Conservation (phyloP, 179 eudicot species). For the Spinacia oleracea region DNA sequence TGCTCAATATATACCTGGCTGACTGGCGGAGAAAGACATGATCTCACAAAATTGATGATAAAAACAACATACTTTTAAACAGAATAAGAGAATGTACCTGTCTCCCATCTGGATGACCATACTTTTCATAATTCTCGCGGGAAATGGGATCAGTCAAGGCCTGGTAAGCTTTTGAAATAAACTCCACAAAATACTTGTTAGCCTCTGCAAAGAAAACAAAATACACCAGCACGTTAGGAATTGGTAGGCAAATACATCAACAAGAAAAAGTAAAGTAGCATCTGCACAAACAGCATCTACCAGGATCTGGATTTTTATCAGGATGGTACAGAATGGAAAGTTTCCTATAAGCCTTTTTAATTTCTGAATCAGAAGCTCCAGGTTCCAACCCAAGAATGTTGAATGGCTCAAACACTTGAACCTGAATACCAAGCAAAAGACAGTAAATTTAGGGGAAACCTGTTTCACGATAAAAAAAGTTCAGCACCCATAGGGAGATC, state of each 20-base stretch:
- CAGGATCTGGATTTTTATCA: slow-evolving; percentile 98
- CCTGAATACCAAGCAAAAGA: slow-evolving; percentile 36
- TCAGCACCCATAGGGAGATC: neutral
- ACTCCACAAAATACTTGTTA: slow-evolving; percentile 80
- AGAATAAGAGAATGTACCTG: slow-evolving; percentile 50
- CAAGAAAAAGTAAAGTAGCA: neutral
- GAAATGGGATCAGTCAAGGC: slow-evolving; percentile 92
- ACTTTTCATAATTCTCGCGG: slow-evolving; percentile 90
- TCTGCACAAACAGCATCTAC: slow-evolving; percentile 40
- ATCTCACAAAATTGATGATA: neutral
- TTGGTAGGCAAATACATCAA: neutral
- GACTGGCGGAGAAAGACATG: neutral
- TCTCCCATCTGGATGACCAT: slow-evolving; percentile 98
- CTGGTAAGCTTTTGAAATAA: slow-evolving; percentile 89
- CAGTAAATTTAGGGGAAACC: neutral
- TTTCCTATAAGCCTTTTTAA: slow-evolving; percentile 85
- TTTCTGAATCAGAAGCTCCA: slow-evolving; percentile 81
- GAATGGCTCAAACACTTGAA: slow-evolving; percentile 85
- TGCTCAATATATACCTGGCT: neutral
- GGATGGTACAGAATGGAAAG: slow-evolving; percentile 91
- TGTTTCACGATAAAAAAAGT: too few species aligned
- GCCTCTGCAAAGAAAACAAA: slow-evolving; percentile 55
- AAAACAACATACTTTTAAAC: neutral
- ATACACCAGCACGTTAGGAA: slow-evolving; percentile 12
- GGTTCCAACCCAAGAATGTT: slow-evolving; percentile 82